A percentile compares a stretch with the other conserved stretches of the same genome.
phyloP scores from a whole-genome alignment of 345 rosid species.

The Arabidopsis suecica region DNA sequence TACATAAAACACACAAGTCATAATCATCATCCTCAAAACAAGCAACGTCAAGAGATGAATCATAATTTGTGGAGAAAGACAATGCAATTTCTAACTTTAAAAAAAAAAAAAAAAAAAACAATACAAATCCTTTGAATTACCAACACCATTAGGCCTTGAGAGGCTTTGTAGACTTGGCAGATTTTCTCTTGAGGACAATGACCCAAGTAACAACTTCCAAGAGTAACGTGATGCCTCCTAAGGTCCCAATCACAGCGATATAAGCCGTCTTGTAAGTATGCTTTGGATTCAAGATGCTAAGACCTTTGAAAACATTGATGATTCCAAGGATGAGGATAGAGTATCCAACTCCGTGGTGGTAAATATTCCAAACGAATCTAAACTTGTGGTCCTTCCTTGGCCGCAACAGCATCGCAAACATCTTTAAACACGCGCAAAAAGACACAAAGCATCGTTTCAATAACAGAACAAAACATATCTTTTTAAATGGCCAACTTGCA shows the following conservation, averaged over 20 bases:
- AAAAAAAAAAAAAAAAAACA: background rate
- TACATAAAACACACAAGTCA: constrained; percentile 33
- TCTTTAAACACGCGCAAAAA: constrained; percentile 45
- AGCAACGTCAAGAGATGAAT: constrained; percentile 4
- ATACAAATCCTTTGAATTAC: background rate
- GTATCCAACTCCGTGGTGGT: constrained; percentile 81
- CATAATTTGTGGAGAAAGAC: constrained; percentile 9
- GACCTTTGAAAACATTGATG: constrained; percentile 81
- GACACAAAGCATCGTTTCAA: constrained; percentile 17
- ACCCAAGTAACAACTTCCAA: constrained; percentile 50
- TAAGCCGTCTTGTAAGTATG: constrained; percentile 49
- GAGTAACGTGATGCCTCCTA: constrained; percentile 39
- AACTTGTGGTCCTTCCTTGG: constrained; percentile 92
- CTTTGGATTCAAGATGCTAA: constrained; percentile 62
- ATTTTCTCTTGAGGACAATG: constrained; percentile 47
- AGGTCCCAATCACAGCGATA: constrained; percentile 21
- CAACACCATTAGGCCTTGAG: constrained; percentile 2
- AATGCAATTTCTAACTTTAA: constrained; percentile 10
- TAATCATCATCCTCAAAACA: constrained; percentile 8
- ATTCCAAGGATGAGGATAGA: constrained; percentile 66
- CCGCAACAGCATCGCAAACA: constrained; percentile 80
- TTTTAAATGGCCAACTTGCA: constrained; percentile 13
- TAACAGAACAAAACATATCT: constrained; percentile 32
- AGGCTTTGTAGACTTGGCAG: constrained; percentile 30
- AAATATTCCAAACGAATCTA: constrained; percentile 78